phyloP scores from a whole-genome alignment of 2,329 filamentous ascomycete species.

The Botryotinia convoluta region DNA sequence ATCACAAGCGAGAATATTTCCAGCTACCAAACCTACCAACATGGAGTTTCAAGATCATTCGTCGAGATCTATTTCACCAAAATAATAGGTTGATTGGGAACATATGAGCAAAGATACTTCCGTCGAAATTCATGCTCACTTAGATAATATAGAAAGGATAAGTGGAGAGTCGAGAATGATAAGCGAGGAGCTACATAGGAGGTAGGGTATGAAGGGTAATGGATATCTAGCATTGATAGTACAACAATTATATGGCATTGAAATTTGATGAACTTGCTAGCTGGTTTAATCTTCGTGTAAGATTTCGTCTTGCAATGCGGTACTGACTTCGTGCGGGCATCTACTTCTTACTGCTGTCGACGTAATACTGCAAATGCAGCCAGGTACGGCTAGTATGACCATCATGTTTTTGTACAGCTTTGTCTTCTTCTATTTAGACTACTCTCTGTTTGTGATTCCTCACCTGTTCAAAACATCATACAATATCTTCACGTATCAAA shows the following conservation, averaged over 20 bases:
- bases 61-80: neutral
- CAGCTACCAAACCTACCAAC: too few species aligned
- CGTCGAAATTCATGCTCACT: neutral
- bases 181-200: neutral
- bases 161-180: neutral
- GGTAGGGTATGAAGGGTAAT: neutral
- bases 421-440: neutral
- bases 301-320: neutral
- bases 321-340: neutral
- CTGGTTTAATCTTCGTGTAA: neutral
- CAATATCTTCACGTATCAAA: neutral
- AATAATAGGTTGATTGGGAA: neutral
- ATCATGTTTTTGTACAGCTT: neutral
- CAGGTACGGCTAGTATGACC: neutral
- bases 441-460: too few species aligned
- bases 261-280: neutral
- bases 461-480: neutral
- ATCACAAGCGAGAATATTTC: neutral
- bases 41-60: neutral
- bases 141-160: too few species aligned
- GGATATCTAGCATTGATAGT: neutral
- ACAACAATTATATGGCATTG: neutral
- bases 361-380: neutral
- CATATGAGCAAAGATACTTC: too few species aligned
- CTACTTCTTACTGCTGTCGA: neutral